phyloP scores from a whole-genome alignment of 495 filamentous ascomycete genomes.

The Podospora bellae-mahoneyi region DNA sequence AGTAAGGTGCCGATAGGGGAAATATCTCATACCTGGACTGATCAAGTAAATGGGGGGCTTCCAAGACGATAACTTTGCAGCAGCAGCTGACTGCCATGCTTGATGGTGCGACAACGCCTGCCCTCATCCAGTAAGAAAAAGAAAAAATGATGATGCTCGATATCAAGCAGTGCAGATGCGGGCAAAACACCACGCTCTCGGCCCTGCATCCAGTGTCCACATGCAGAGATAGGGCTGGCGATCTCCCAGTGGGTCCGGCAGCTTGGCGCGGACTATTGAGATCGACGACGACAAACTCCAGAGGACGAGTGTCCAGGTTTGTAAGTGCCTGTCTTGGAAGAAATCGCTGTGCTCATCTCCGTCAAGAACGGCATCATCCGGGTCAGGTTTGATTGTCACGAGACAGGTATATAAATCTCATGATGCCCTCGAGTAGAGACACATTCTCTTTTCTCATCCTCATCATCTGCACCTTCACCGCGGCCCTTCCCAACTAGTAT shows the following conservation, averaged over 20 bases:
- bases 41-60: neutral
- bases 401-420: constrained; percentile 5
- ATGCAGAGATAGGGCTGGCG: neutral
- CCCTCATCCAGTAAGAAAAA: neutral
- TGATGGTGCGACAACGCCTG: neutral
- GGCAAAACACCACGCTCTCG: constrained; percentile 2
- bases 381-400: neutral
- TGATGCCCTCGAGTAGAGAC: constrained; percentile 4
- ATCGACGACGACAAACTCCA: constrained; percentile 1
- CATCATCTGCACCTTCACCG: neutral
- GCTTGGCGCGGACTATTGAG: constrained; percentile 5
- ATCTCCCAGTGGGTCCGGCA: constrained; percentile 2
- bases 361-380: neutral
- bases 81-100: neutral
- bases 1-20: neutral
- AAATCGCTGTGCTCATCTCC: neutral
- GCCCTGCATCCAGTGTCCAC: neutral
- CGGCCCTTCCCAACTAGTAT: neutral
- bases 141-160: neutral
- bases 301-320: neutral
- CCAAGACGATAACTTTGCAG: neutral
- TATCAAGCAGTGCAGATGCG: neutral
- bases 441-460: neutral
- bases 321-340: neutral
- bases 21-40: neutral